These are phyloP conservation scores for Hymenoscyphus repandus DNA, from an alignment of 2,329 filamentous ascomycete genomes.

Conservation along the genomic window DNA sequence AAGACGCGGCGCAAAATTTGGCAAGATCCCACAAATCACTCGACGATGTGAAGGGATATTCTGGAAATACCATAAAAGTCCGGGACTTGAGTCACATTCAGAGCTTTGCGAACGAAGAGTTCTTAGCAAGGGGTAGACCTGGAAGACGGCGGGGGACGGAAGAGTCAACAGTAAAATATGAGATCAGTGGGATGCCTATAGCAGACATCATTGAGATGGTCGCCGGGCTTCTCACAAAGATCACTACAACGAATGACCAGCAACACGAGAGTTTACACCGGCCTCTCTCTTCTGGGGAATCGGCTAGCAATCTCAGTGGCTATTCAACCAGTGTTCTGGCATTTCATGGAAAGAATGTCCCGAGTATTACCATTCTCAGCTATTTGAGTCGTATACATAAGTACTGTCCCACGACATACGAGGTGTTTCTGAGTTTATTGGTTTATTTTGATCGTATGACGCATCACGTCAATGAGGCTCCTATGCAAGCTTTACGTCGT, in stretches of 20 bases:
- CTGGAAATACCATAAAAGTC: slow-evolving; percentile 60
- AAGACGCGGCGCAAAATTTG: slow-evolving; percentile 16
- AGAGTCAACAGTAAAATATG: slow-evolving; percentile 60
- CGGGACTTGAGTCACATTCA: slow-evolving; percentile 89
- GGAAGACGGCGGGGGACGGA: slow-evolving; percentile 47
- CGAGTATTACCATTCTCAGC: slow-evolving; percentile 92
- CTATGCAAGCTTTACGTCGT: slow-evolving; percentile 59
- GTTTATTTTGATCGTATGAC: slow-evolving; percentile 99
- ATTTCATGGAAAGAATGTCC: slow-evolving; percentile 97
- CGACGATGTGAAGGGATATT: slow-evolving; percentile 34
- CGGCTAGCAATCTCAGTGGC: slow-evolving; percentile 51
- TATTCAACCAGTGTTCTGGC: slow-evolving; percentile 75
- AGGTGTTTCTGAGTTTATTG: slow-evolving; percentile 90
- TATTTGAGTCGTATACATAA: slow-evolving; percentile 96
- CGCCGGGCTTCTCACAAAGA: slow-evolving; percentile 90
- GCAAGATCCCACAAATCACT: slow-evolving; percentile 29
- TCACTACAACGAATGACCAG: slow-evolving; percentile 90
- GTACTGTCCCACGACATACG: slow-evolving; percentile 97
- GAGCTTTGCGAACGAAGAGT: slow-evolving; percentile 75
- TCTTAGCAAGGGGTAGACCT: slow-evolving; percentile 50
- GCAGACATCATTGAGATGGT: slow-evolving; percentile 99
- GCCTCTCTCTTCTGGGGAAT: slow-evolving; percentile 53
- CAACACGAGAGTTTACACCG: slow-evolving; percentile 90
- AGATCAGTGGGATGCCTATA: slow-evolving; percentile 97
- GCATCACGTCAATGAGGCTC: slow-evolving; percentile 81